Percentiles rank a stretch among this genome's conserved stretches.
Evolutionary conservation across 2,329 filamentous ascomycete genomes (phyloP).

Genomic region (Colletotrichum euphorbiae): DNA sequence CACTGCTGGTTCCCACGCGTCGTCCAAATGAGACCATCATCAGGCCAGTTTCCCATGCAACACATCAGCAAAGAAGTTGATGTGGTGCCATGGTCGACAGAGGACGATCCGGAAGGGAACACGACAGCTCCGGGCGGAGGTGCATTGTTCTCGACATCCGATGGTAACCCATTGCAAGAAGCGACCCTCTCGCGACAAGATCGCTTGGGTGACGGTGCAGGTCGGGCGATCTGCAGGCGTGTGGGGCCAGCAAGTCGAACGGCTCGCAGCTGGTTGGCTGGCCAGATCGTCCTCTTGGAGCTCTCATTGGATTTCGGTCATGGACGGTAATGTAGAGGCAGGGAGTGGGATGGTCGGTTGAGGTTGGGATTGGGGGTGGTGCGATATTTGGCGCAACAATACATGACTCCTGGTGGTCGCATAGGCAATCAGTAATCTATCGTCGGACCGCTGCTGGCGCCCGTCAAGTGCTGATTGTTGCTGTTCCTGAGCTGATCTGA

Average conservation of each 20-base stretch:
- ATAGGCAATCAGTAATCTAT: conserved; percentile 15
- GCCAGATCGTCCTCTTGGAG: conserved; percentile 3
- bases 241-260: conserved; percentile 25
- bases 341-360: conserved; percentile 3
- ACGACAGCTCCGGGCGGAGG: neutral
- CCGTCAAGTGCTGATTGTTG: conserved; percentile 28
- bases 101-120: conserved; percentile 9
- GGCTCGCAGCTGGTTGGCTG: conserved; percentile 28
- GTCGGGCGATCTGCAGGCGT: conserved; percentile 33
- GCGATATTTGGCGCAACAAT: neutral
- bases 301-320: conserved; percentile 7
- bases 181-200: conserved; percentile 13
- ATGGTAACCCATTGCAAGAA: conserved; percentile 29
- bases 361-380: conserved; percentile 8
- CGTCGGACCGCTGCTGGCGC: conserved; percentile 35
- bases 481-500: conserved; percentile 25
- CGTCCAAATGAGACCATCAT: conserved; percentile 11
- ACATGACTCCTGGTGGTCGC: conserved; percentile 15
- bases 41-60: conserved; percentile 14
- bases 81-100: conserved; percentile 12
- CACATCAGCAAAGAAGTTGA: conserved; percentile 1
- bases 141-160: conserved; percentile 9
- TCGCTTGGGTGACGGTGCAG: conserved; percentile 22
- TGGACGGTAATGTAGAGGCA: conserved; percentile 11
- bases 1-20: neutral